These are phyloP conservation scores for Monilinia aucupariae DNA, from an alignment of 2,329 filamentous ascomycete genomes.

Conservation along the genomic window DNA sequence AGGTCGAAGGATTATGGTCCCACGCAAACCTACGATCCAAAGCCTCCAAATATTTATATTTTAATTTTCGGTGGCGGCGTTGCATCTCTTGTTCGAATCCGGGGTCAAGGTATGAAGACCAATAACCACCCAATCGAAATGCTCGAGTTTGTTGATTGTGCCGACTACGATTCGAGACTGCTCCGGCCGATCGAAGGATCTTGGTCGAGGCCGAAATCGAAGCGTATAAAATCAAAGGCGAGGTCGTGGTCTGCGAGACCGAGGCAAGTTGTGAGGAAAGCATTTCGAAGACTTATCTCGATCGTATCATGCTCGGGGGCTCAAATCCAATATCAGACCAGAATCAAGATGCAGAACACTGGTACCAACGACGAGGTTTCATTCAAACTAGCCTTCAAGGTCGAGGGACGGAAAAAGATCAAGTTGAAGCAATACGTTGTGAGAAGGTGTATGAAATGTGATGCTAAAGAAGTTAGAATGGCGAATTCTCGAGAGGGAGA, in stretches of 20 bases:
- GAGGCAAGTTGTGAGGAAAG: conserved; percentile 27
- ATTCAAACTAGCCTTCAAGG: neutral
- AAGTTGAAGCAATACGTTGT: no score
- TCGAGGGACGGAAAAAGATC: neutral
- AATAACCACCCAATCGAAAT: conserved; percentile 45
- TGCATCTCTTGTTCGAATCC: conserved; percentile 41
- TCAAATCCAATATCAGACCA: neutral
- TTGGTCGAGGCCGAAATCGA: conserved; percentile 17
- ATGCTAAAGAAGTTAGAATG: conserved; percentile 2
- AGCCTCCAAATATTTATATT: conserved; percentile 44
- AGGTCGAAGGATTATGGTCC: conserved; percentile 41
- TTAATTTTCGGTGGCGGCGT: conserved; percentile 41
- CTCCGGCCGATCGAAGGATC: conserved; percentile 18
- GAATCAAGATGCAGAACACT: neutral
- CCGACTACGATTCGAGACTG: conserved; percentile 19
- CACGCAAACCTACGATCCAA: conserved; percentile 43
- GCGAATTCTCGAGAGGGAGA: neutral
- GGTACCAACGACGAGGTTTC: neutral
- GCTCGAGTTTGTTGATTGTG: conserved; percentile 40
- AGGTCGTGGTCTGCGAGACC: conserved; percentile 21
- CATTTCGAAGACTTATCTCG: conserved; percentile 25
- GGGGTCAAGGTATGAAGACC: conserved; percentile 42
- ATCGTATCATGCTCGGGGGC: conserved; percentile 23
- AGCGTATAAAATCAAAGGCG: conserved; percentile 14
- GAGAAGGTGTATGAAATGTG: neutral